Conservation (phyloP, 2,329 filamentous ascomycete species). For the Colletotrichum eleusines region DNA sequence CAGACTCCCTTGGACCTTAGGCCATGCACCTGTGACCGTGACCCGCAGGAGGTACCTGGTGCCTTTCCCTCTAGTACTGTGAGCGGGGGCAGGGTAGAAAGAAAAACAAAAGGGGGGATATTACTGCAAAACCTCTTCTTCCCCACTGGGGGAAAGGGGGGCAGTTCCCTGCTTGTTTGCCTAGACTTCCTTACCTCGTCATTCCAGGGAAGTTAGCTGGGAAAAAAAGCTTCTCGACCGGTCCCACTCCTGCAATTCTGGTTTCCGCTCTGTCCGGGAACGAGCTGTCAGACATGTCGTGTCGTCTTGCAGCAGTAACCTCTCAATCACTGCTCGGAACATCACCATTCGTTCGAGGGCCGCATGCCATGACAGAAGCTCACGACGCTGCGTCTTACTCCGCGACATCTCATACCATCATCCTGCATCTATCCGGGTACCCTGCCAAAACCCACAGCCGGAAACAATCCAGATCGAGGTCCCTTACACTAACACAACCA, state of each 20-base stretch:
- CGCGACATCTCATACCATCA: conserved; percentile 2
- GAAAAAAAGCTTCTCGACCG: conserved; percentile 16
- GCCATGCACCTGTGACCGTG: conserved; percentile 5
- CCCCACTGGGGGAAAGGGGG: neutral
- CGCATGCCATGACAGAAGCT: neutral
- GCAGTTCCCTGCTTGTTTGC: neutral
- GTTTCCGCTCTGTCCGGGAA: conserved; percentile 17
- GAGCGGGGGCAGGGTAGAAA: no score
- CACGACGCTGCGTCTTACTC: neutral
- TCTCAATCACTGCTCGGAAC: conserved; percentile 8
- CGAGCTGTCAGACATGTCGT: conserved; percentile 16
- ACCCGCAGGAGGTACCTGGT: conserved; percentile 20
- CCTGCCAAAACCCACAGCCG: conserved; percentile 1
- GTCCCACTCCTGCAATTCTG: conserved; percentile 18
- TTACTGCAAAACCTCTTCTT: neutral
- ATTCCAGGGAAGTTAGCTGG: conserved; percentile 15
- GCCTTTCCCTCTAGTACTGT: neutral
- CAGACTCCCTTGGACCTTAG: neutral
- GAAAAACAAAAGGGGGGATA: no score
- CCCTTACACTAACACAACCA: neutral
- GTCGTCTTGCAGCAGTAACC: neutral
- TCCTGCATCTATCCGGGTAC: neutral
- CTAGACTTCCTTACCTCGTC: neutral
- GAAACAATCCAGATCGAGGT: neutral
- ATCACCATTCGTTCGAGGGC: conserved; percentile 16